phyloP scores from a whole-genome alignment of 805 yeast genomes.

The Saccharomycopsis capsularis region DNA sequence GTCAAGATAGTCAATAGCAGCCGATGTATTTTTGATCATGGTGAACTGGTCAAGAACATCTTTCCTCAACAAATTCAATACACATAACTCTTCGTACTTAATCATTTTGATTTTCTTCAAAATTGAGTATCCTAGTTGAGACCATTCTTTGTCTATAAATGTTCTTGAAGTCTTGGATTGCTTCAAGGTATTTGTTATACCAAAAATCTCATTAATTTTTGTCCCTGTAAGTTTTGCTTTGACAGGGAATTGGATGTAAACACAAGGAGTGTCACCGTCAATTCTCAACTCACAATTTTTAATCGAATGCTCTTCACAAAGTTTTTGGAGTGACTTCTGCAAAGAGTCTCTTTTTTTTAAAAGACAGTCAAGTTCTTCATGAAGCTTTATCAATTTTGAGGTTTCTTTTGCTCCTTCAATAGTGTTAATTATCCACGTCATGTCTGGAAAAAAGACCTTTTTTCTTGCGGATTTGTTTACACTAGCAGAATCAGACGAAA shows the following conservation, averaged over 20 bases:
- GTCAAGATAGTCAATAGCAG: constrained; percentile 60
- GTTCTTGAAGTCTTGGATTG: constrained; percentile 30
- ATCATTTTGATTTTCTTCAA: constrained; percentile 43
- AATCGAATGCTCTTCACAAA: constrained; percentile 1
- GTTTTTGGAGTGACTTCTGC: constrained; percentile 15
- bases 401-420: constrained; percentile 26
- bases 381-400: constrained; percentile 28
- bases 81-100: constrained; percentile 43
- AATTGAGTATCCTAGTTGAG: constrained; percentile 41
- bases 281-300: constrained; percentile 19
- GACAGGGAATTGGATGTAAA: constrained; percentile 17
- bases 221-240: constrained; percentile 10
- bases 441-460: constrained; percentile 19
- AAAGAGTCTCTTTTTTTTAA: constrained; percentile 25
- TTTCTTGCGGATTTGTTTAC: constrained; percentile 3
- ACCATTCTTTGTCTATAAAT: constrained; percentile 45
- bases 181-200: constrained; percentile 25
- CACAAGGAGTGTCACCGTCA: constrained; percentile 20
- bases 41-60: constrained; percentile 39
- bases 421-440: constrained; percentile 32
- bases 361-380: constrained; percentile 29
- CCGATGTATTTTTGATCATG: constrained; percentile 44
- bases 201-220: constrained; percentile 7
- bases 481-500: constrained; percentile 2
- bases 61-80: constrained; percentile 43